These are phyloP conservation scores for Spatholobus suberectus DNA, from an alignment of 306 rosid genomes.

Conservation along the genomic window DNA sequence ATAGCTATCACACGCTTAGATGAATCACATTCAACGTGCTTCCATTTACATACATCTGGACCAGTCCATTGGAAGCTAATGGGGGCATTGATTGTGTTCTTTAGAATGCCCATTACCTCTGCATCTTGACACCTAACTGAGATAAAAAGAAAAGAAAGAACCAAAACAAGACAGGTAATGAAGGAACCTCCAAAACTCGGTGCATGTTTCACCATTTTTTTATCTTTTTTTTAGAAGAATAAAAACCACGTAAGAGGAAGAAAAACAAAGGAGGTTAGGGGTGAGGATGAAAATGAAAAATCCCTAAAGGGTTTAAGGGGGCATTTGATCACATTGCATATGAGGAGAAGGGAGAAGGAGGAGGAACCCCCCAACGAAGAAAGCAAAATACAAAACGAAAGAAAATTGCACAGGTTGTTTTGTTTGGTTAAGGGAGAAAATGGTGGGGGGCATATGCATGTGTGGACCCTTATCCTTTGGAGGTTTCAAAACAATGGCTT, in stretches of 20 bases:
- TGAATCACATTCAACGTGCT: constrained; percentile 36
- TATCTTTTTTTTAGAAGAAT: background rate
- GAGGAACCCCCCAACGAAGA: constrained; percentile 3
- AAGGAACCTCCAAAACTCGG: constrained; percentile 35
- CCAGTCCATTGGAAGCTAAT: constrained; percentile 58
- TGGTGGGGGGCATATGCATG: constrained; percentile 8
- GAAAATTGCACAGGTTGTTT: background rate
- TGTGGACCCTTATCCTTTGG: constrained; percentile 7
- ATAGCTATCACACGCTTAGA: constrained; percentile 49
- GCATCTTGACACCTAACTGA: constrained; percentile 49
- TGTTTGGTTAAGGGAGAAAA: constrained; percentile 11
- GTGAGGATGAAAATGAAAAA: background rate
- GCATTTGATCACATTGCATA: constrained; percentile 14
- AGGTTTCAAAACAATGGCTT: constrained; percentile 39
- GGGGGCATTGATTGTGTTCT: constrained; percentile 42
- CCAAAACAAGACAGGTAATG: background rate
- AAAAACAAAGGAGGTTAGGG: background rate
- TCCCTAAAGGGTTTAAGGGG: constrained; percentile 24
- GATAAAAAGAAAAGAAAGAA: background rate
- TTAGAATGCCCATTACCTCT: constrained; percentile 54
- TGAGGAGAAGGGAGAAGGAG: background rate
- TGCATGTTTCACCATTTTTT: constrained; percentile 50
- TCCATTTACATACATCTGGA: constrained; percentile 65
- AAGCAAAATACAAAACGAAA: constrained; percentile 1
- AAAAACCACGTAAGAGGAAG: background rate